Evolutionary conservation across 2,329 filamentous ascomycete genomes (phyloP), one percentile per base, ranked within the genome.

Genomic region (Colletotrichum acutatum): DNA sequence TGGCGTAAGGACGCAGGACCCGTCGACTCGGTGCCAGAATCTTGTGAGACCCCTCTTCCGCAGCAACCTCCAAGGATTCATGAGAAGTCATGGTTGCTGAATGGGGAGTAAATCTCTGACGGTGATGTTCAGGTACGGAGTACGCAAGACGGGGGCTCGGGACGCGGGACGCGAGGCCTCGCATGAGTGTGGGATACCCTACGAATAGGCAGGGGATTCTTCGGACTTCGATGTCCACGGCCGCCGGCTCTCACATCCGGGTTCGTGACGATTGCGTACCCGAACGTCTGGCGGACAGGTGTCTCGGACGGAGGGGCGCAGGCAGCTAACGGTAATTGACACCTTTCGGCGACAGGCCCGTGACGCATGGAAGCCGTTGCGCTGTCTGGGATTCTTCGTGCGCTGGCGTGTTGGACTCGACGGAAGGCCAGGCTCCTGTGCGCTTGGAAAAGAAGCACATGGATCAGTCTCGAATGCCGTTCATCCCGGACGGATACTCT

Each of bases 281-380:
- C 46, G 60, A 37, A 34, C 34, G 46, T 64, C 42, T 49, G 32
- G 59, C 24, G 9, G 66, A 53, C 42, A 54, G 26, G 42, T 68
- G 59, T 72, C 59, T 69, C 53, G 58, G 37, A 69, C 59, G 4
- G 32, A 26, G n/a, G 24, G 57, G 26, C 49, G 49, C 34, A 58
- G 9, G 52, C 28, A 64, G 46, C 65, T 42, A 52, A 22, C 53
- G 34, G 54, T 46, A 46, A 49, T 49, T 58, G 54, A 37, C 60
- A 72, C 11, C 11, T 34, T 60, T 16, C 65, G 54, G 42, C 59
- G 28, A 53, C 22, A 28, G n/a, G 59, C 24, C 42, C 8, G 32
- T 42, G 32, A 26, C 30, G 46, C 46, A n/a, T 24, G 30, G 30
- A 30, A 56, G 54, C 66, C 60, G 54, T 42, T 49, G 53, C 12